Evolutionary conservation across 106 monocot species (phyloP), one percentile per base, ranked within the genome.

Genomic region (Alisma plantagoaquatica): DNA sequence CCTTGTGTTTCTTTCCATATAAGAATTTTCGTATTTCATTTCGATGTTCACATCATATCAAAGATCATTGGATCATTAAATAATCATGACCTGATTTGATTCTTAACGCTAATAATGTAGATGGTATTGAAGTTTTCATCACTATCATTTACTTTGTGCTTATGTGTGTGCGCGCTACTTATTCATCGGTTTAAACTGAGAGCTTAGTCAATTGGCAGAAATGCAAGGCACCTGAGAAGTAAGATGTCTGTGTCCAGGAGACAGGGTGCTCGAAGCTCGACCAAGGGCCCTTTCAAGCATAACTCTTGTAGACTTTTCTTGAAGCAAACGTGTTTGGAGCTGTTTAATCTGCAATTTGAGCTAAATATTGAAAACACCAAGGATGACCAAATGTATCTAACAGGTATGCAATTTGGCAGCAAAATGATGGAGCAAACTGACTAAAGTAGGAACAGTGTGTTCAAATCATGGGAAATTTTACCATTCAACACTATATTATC

Each of bases 261-360:
- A 83, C 50, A 89, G 65, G 43, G 79, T 74, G 56, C 88, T 73
- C 50, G 83, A 89, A 59, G 76, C 68, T 67, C 73, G 79, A 53
- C 88, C 88, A 54, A 89, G 83, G 16, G 76, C 76, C 51, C 61
- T 71, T 53, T 89, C 83, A 53, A 89, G 88, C 79, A 89, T 68
- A 33, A 61, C 26, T 27, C 71, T 69, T 14, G 65, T 65, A 23
- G 73, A 71, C 43, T 73, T 83, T 44, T 89, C 88, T 59, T 77
- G 83, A 64, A 64, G 70, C 67, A 89, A 65, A 63, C 79, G 66
- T 70, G 71, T 64, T 54, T 83, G 83, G 61, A 89, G 83, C 58
- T 83, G 65, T 49, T 73, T 66, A 16, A 89, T 79, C 88, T 89
- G 73, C 25, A 62, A 23, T 32, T 21, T 31, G 14, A 60, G n/a